A percentile compares a stretch with the other conserved stretches of the same genome.
phyloP scores from a whole-genome alignment of 1,284 basidiomycete species.

The Porphyrellus sp. region DNA sequence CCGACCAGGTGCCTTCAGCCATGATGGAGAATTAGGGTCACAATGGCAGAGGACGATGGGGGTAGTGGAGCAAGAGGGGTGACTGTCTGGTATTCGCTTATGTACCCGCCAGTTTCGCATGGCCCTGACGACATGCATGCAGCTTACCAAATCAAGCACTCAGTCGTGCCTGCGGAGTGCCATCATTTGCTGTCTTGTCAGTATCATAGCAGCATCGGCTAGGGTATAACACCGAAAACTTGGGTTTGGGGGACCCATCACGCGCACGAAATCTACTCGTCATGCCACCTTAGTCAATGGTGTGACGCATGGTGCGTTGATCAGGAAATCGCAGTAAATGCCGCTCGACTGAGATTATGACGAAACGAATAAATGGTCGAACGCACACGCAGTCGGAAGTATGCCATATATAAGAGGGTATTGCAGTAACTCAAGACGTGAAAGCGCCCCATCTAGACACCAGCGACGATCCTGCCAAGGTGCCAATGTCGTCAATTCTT shows the following conservation, averaged over 20 bases:
- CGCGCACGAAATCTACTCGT: too few relatives aligned
- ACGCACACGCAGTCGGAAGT: conserved; percentile 16
- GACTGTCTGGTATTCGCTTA: conserved; percentile 20
- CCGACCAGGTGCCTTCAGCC: conserved; percentile 62
- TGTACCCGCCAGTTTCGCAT: conserved; percentile 15
- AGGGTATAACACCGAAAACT: too few relatives aligned
- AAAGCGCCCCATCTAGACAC: conserved; percentile 29
- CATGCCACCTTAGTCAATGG: too few relatives aligned
- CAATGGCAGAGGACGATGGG: conserved; percentile 3
- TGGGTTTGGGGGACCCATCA: too few relatives aligned
- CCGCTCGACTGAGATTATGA: not conserved
- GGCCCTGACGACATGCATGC: conserved; percentile 27
- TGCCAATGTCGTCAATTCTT: conserved; percentile 10
- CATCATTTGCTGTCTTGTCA: too few relatives aligned
- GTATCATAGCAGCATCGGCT: too few relatives aligned
- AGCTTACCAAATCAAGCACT: conserved; percentile 12
- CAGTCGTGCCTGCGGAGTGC: too few relatives aligned
- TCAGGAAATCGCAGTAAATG: not conserved
- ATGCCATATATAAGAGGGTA: conserved; percentile 30
- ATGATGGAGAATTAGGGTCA: conserved; percentile 40
- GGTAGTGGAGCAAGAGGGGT: conserved; percentile 21
- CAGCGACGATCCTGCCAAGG: conserved; percentile 30
- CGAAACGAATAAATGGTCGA: conserved; percentile 17
- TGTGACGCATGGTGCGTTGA: too few relatives aligned
- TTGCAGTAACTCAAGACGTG: conserved; percentile 24